Conservation (phyloP, 345 rosid genomes). For the Eucalyptus erythrocorys region DNA sequence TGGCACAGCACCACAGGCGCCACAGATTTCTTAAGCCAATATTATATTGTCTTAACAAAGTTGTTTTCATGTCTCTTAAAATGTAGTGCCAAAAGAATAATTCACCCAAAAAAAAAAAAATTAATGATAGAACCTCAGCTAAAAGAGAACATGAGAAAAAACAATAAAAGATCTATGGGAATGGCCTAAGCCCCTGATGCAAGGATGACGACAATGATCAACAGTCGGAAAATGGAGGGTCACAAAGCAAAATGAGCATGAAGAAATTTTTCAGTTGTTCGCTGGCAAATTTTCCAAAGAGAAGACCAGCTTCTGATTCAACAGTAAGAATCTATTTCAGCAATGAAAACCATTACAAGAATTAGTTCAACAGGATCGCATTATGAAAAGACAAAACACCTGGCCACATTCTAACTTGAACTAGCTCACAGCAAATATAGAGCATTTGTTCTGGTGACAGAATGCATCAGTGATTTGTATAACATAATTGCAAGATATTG, state of each 20-base stretch:
- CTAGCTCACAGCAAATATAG: neutral
- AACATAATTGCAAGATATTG: neutral
- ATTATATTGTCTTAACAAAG: neutral
- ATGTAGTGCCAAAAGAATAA: neutral
- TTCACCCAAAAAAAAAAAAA: neutral
- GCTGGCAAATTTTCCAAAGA: neutral
- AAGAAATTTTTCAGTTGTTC: neutral
- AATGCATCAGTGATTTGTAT: neutral
- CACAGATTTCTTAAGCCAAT: neutral
- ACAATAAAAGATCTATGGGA: neutral
- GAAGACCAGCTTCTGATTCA: neutral
- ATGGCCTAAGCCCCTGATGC: neutral
- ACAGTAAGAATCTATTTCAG: neutral
- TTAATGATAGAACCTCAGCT: neutral
- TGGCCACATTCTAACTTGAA: neutral
- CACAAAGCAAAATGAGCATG: neutral
- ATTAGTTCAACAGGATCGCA: neutral
- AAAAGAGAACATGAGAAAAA: neutral
- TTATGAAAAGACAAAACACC: neutral
- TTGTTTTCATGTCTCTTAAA: neutral
- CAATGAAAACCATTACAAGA: neutral
- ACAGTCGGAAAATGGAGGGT: neutral
- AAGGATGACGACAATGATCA: neutral
- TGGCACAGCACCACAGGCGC: neutral
- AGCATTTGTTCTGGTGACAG: neutral